These are phyloP conservation scores for Clarireedia homoeocarpa DNA, from an alignment of 2,329 filamentous ascomycete genomes.

Conservation along the genomic window DNA sequence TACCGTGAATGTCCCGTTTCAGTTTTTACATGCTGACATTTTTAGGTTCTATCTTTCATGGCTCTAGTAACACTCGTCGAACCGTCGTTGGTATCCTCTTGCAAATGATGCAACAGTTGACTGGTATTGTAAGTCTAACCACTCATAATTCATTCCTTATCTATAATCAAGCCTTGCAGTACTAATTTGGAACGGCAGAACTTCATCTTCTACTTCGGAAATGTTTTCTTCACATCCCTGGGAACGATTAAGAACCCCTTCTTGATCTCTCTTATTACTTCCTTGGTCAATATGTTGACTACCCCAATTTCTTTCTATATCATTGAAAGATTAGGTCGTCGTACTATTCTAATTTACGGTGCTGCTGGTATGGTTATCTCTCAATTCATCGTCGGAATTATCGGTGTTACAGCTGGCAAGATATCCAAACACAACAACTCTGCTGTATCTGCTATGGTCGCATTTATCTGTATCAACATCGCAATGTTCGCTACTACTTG, in stretches of 20 bases:
- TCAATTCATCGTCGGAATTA: conserved; percentile 77
- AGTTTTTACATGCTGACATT: no score
- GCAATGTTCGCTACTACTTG: conserved; percentile 87
- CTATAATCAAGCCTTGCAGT: no score
- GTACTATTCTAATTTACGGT: conserved; percentile 70
- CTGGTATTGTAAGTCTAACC: conserved; percentile 46
- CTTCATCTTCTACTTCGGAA: conserved; percentile 86
- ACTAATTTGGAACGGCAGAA: conserved; percentile 37
- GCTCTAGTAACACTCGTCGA: conserved; percentile 59
- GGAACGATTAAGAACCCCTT: conserved; percentile 72
- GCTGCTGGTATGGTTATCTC: conserved; percentile 76
- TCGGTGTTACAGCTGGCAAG: conserved; percentile 55
- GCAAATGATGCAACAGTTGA: conserved; percentile 73
- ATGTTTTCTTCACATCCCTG: conserved; percentile 73
- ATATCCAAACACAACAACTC: conserved; percentile 46
- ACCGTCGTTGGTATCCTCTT: conserved; percentile 65
- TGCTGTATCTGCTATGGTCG: conserved; percentile 61
- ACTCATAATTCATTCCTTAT: no score
- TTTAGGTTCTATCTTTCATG: conserved; percentile 39
- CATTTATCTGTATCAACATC: conserved; percentile 86
- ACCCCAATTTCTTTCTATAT: conserved; percentile 84
- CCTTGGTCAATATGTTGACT: conserved; percentile 77
- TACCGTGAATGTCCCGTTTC: no score
- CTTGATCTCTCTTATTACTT: conserved; percentile 78
- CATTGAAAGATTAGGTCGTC: conserved; percentile 75